These are phyloP conservation scores for Phalaenopsis hybrid DNA, from an alignment of 116 monocot species.

Conservation along the genomic window DNA sequence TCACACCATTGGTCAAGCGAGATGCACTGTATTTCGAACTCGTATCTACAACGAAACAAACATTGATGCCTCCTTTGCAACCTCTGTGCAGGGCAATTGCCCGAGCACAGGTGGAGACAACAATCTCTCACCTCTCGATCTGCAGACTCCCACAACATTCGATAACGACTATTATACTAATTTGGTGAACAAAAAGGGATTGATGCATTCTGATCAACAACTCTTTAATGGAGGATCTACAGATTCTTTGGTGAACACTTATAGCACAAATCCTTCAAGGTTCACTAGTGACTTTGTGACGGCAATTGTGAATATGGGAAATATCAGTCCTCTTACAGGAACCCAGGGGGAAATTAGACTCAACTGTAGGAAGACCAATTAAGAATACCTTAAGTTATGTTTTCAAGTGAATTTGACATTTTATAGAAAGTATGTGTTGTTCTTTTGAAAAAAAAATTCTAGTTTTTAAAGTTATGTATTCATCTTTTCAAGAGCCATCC, in stretches of 20 bases:
- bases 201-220: conserved; percentile 27
- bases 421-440: not conserved
- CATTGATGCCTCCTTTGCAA: conserved; percentile 22
- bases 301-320: conserved; percentile 27
- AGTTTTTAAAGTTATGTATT: not conserved
- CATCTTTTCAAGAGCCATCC: not conserved
- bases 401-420: not conserved
- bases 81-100: conserved; percentile 8
- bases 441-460: not conserved
- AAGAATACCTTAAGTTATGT: not conserved
- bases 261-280: not conserved
- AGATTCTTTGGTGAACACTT: conserved; percentile 10
- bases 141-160: conserved; percentile 14
- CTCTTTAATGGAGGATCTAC: conserved; percentile 19
- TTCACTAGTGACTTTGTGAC: conserved; percentile 14
- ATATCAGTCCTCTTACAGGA: conserved; percentile 22
- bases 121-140: conserved; percentile 34
- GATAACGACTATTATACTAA: conserved; percentile 23
- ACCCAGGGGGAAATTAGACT: conserved; percentile 20
- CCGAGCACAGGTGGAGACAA: conserved; percentile 15
- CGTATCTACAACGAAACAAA: conserved; percentile 23
- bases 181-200: conserved; percentile 15
- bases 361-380: conserved; percentile 28
- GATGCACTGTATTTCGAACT: conserved; percentile 17
- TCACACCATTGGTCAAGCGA: conserved; percentile 28